Evolutionary conservation across 768 basidiomycete species (phyloP), one percentile per base, ranked within the genome.

Genomic region (Cyclocybe cylindracea): DNA sequence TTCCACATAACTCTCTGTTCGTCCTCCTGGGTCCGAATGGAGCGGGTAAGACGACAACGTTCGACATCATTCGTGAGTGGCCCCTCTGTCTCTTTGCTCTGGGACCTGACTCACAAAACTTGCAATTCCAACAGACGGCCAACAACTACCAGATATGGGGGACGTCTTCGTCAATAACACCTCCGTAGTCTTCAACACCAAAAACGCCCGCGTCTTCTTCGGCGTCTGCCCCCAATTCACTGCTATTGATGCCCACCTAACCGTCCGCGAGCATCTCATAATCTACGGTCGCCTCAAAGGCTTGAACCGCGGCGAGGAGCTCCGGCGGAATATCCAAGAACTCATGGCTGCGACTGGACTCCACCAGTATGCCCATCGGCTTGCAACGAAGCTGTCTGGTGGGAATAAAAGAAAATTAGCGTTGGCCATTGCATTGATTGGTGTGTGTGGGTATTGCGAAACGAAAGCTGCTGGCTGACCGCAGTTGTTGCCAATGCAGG

Each of bases 161-260:
- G 87, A 91, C 53, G 79, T 89, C 8, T 62, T 79, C 43, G 86
- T 93, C 59, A 78, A 82, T 48, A 83, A 79, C 3, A 70, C 76
- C 34, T 91, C 88, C 3, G 83, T 87, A 35, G 70, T 87, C 14
- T 71, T 73, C 14, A 74, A 84, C 49, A 81, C 87, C 0, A 78
- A 79, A 18, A 74, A 66, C 5, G 87, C 89, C 16, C 80, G 88
- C 16, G 75, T 85, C 6, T 78, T 83, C 8, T 79, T 93, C 10
- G 90, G 90, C 2, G 87, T 93, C 39, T 93, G 89, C 63, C 89
- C 89, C 0, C 90, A 91, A 56, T 89, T 90, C 68, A 90, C 89
- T 1, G 89, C 90, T 2, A 89, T 91, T 54, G 90, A 91, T 55
- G 71, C 81, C 6, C 85, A 90, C 59, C 65, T 91, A 38, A 90